Evolutionary conservation across 139 green algal species (phyloP), one percentile per base, ranked within the genome.

Genomic region (Axilococcus clingmanii): DNA sequence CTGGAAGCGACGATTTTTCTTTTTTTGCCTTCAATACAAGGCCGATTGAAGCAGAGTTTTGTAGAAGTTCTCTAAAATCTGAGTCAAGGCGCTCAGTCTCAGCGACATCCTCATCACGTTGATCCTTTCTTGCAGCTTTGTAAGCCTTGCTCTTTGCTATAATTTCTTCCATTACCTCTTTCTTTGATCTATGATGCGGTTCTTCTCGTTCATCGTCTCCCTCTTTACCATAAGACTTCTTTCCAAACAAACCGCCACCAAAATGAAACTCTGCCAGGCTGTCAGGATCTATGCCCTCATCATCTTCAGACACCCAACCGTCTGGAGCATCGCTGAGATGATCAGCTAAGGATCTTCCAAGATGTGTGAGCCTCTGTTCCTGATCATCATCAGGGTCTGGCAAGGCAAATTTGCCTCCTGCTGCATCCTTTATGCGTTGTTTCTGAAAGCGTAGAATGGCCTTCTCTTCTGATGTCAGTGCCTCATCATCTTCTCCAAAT

Each of bases 131-230:
- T 46, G 76, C 55, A 7, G 84, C 84, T 55, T 85, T 84, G 70
- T 62, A 72, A 4, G 58, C 57, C 66, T 95, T 95, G 72, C 76
- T 91, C 74, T 96, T 96, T 31, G 84, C 84, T 28, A 98, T 95
- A 37, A 98, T 65, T 78, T 98, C 91, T 55, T 91, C 85, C 90
- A 98, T 97, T 5, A 96, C 72, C 78, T 98, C 77, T n/a, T 42
- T 36, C 9, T 57, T 56, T 7, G 16, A 42, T 24, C 45, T 79
- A 25, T 23, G 46, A 30, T 63, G 72, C 11, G 32, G 28, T 22
- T 35, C 59, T 25, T 30, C 47, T 1, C 57, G 29, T 6, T 47
- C 19, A 8, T 7, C 27, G 9, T 52, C 49, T 20, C 40, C 23
- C 6, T 19, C 22, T 20, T 57, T 46, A 14, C n/a, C n/a, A n/a